These are phyloP conservation scores for Lycium ferocissimum DNA, from an alignment of 257 asterid genomes.

Conservation along the genomic window DNA sequence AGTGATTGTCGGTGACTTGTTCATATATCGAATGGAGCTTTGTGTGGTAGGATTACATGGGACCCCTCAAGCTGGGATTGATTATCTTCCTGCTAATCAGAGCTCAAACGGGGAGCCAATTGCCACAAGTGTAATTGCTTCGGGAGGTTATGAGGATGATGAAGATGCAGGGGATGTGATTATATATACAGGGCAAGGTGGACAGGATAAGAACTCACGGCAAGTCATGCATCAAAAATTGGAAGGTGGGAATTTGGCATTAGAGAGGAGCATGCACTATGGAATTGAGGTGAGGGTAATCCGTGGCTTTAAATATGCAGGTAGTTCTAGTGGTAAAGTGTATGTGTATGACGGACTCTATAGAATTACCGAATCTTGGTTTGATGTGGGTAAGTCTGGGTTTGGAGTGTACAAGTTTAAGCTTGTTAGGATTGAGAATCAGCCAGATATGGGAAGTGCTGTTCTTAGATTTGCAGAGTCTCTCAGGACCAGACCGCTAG, in stretches of 20 bases:
- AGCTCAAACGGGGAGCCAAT: constrained; percentile 90
- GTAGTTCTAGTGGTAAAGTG: constrained; percentile 71
- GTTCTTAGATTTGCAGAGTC: constrained; percentile 61
- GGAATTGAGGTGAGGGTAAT: constrained; percentile 87
- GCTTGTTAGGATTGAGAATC: constrained; percentile 70
- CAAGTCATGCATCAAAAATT: constrained; percentile 80
- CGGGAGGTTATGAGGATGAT: constrained; percentile 95
- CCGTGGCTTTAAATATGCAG: constrained; percentile 79
- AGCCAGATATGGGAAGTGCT: constrained; percentile 75
- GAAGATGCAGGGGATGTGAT: constrained; percentile 84
- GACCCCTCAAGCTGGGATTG: constrained; percentile 92
- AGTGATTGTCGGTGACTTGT: constrained; percentile 70
- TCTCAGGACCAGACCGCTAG: constrained; percentile 57
- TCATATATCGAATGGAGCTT: constrained; percentile 83
- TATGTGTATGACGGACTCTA: constrained; percentile 89
- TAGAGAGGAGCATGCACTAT: constrained; percentile 87
- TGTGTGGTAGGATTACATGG: constrained; percentile 90
- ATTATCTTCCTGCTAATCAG: constrained; percentile 67
- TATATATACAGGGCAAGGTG: constrained; percentile 93
- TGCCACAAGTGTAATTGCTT: constrained; percentile 86
- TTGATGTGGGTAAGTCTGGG: constrained; percentile 82
- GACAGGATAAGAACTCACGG: constrained; percentile 66
- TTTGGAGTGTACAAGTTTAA: constrained; percentile 76
- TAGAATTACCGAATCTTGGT: constrained; percentile 67
- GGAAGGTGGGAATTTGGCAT: constrained; percentile 81